Evolutionary conservation across 257 asterid species (phyloP).

Genomic region (Misopates orontium): DNA sequence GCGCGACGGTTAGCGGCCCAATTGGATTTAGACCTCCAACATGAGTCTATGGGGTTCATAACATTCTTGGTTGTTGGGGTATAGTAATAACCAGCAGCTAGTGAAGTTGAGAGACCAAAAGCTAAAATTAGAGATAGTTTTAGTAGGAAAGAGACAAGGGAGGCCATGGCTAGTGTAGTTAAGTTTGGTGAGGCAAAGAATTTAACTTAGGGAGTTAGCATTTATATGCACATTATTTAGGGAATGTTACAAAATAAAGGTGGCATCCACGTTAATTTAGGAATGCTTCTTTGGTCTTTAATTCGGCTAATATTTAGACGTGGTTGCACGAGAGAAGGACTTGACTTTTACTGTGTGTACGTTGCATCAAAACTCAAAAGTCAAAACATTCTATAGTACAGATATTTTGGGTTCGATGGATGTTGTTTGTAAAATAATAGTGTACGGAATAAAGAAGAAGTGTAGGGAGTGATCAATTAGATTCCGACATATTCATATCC

Average conservation of each 20-base stretch:
- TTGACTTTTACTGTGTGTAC: constrained; percentile 29
- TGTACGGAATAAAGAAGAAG: neutral
- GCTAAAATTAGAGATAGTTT: constrained; percentile 35
- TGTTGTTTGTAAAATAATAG: neutral
- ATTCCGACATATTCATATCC: too few species aligned
- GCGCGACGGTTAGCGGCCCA: constrained; percentile 72
- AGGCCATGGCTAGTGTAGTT: constrained; percentile 38
- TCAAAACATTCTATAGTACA: neutral
- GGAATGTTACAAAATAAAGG: constrained; percentile 22
- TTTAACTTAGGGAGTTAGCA: constrained; percentile 12
- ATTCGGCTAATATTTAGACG: constrained; percentile 46
- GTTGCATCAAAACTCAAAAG: neutral
- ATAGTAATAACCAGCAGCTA: constrained; percentile 29
- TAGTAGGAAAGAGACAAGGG: constrained; percentile 26
- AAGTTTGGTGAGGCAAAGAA: constrained; percentile 6
- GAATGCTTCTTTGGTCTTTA: constrained; percentile 35
- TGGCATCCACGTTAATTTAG: constrained; percentile 51
- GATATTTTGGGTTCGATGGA: constrained; percentile 22
- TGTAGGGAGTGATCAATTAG: neutral
- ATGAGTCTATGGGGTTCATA: constrained; percentile 67
- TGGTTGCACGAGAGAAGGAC: constrained; percentile 57
- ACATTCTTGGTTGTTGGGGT: constrained; percentile 20
- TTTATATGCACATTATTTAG: constrained; percentile 31
- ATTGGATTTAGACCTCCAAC: constrained; percentile 63
- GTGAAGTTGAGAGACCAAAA: constrained; percentile 22